Evolutionary conservation across 202 grass and related monocot genomes (phyloP), one percentile per base, ranked within the genome.

Genomic region (Alloteropsis angusta): DNA sequence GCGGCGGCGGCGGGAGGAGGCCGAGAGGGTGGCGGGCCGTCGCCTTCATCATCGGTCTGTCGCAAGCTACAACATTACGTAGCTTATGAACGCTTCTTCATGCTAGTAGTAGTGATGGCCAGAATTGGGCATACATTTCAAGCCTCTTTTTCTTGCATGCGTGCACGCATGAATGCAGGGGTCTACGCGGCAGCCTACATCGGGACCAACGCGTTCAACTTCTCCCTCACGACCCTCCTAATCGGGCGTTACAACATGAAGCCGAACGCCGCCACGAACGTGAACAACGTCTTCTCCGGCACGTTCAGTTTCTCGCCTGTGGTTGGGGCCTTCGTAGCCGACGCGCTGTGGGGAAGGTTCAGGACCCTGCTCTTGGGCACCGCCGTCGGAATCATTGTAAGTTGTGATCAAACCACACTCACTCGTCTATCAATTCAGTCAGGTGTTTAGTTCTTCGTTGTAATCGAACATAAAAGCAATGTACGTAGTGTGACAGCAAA

Each of bases 1-100:
- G 4, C 21, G 62, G 50, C 5, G 72, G 63, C 32, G 11, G 43
- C 39, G 37, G 30, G 79, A 82, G 61, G 79, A 85, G 73, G 68
- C 75, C 84, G 28, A 86, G 80, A 65, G 79, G 88, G 63, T 90
- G 88, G 88, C 82, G 66, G 65, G 72, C 84, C 13, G 42, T 87
- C 45, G 21, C 26, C 32, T 90, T 86, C 85, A 28, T 90, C 72
- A 25, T 90, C 23, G 84, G 88, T 89, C 19, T 85, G 57, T 77
- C 8, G 18, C 66, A 70, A 2, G 18, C 66, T 76, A 2, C 66
- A 70, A 1, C 7, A 3, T 45, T 9, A 41, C 19, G n/a, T 47
- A 47, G 13, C 26, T 39, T 39, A 30, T 30, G 0, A 39, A 39
- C 38, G 3, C 38, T 9, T 39, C 38, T 39, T 39, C 38, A 9